Percentiles rank a stretch among this genome's conserved stretches.
Evolutionary conservation across 495 filamentous ascomycete genomes (phyloP).

Genomic region (Talaromyces wortmannii): DNA sequence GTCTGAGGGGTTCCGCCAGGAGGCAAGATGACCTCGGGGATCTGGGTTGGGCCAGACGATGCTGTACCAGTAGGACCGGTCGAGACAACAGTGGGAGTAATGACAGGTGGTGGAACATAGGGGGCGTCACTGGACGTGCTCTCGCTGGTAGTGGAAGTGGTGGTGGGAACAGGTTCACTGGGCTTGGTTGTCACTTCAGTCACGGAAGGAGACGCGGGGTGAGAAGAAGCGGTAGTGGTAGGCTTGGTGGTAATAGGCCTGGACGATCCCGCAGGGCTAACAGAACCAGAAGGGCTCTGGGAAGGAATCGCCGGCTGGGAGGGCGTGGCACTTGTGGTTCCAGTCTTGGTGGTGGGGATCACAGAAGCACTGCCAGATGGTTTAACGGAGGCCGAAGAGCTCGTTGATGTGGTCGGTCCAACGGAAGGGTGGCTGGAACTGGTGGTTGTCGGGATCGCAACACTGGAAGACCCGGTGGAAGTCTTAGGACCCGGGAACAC

Average conservation of each 20-base stretch:
- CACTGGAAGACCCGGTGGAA: conserved; percentile 5
- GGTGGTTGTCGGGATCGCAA: conserved; percentile 4
- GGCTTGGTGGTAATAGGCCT: conserved; percentile 6
- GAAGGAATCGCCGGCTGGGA: background rate
- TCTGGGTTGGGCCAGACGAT: conserved; percentile 46
- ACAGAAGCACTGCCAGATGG: conserved; percentile 1
- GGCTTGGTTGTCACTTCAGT: conserved; percentile 10
- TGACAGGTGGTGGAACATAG: conserved; percentile 23
- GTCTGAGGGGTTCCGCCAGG: conserved; percentile 37
- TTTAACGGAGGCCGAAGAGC: conserved; percentile 2
- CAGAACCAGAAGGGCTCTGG: background rate
- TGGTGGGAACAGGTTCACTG: conserved; percentile 22
- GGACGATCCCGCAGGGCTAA: background rate
- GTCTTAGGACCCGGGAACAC: background rate
- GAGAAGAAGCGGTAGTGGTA: conserved; percentile 13
- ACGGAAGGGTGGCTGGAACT: background rate
- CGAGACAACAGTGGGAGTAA: conserved; percentile 20
- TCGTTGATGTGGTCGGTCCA: background rate
- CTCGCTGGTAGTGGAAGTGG: conserved; percentile 29
- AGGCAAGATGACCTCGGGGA: conserved; percentile 74
- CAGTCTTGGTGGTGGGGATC: background rate
- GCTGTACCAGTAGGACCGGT: conserved; percentile 16
- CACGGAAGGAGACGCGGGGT: conserved; percentile 13
- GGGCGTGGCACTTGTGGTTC: conserved; percentile 7
- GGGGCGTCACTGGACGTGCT: conserved; percentile 32